A percentile compares a stretch with the other conserved stretches of the same genome.
Evolutionary conservation across 805 yeast species (phyloP).

Genomic region (Brettanomyces naardenensis): DNA sequence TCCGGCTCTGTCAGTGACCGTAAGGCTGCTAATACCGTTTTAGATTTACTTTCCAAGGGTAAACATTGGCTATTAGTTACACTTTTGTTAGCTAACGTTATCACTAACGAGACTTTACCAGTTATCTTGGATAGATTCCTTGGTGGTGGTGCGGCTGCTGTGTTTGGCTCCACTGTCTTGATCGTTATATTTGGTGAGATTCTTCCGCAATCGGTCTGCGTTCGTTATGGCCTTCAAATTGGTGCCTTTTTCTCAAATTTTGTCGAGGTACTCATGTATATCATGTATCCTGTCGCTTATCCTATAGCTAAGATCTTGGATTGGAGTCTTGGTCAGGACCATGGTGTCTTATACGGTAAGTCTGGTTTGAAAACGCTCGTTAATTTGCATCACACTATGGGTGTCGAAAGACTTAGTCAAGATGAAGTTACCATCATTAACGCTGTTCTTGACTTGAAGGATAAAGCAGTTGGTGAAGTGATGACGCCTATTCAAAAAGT

Average conservation of each 20-base stretch:
- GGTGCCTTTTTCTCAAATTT: conserved; percentile 90
- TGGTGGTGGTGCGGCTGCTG: conserved; percentile 98
- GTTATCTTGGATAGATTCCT: conserved; percentile 86
- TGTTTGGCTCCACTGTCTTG: conserved; percentile 83
- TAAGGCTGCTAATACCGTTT: conserved; percentile 61
- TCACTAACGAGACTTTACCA: conserved; percentile 91
- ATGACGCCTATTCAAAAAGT: conserved; percentile 95
- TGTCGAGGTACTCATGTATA: conserved; percentile 75
- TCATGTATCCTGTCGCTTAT: conserved; percentile 86
- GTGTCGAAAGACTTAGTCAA: conserved; percentile 83
- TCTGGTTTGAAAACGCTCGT: conserved; percentile 91
- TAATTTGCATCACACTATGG: conserved; percentile 89
- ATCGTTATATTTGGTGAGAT: conserved; percentile 95
- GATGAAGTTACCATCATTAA: conserved; percentile 95
- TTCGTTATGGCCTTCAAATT: conserved; percentile 82
- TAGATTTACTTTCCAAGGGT: conserved; percentile 66
- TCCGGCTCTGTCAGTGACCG: conserved; percentile 76
- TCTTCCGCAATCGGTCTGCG: conserved; percentile 91
- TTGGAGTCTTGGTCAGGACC: conserved; percentile 83
- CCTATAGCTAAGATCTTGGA: conserved; percentile 83
- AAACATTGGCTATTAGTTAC: conserved; percentile 97
- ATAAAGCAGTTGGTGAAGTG: conserved; percentile 74
- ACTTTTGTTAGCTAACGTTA: conserved; percentile 73
- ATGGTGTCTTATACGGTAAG: conserved; percentile 89
- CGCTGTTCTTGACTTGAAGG: conserved; percentile 90